Percentiles rank a stretch among this genome's conserved stretches.
These are phyloP conservation scores for Rhododendron ovatum DNA, from an alignment of 148 eudicot species.

Conservation along the genomic window DNA sequence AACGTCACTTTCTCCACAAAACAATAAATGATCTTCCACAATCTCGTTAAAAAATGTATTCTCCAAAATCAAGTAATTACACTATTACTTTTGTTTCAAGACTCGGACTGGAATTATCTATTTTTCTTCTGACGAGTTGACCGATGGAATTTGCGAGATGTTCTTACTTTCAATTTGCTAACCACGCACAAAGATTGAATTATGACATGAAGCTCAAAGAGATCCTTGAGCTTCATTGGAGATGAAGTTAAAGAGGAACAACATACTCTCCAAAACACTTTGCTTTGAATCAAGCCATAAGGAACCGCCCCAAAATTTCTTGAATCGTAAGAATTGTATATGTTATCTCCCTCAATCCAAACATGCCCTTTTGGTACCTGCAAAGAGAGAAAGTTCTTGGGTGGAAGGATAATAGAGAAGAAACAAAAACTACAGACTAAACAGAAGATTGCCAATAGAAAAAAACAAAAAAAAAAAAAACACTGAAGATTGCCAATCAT, in stretches of 20 bases:
- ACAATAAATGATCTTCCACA: background rate
- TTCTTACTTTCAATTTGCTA: background rate
- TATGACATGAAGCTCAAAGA: background rate
- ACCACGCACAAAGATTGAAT: background rate
- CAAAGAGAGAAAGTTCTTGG: background rate
- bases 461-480: too few relatives aligned
- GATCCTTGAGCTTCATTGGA: background rate
- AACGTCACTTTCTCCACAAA: background rate
- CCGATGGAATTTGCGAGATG: background rate
- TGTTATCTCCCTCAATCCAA: constrained; percentile 87
- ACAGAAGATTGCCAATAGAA: background rate
- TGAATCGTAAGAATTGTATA: constrained; percentile 56
- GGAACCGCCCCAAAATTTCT: constrained; percentile 76
- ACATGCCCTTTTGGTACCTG: constrained; percentile 86
- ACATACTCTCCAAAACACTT: constrained; percentile 65
- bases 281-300: constrained; percentile 50
- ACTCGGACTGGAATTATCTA: background rate
- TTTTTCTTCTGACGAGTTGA: background rate
- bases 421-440: background rate
- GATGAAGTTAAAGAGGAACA: background rate
- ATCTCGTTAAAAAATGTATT: background rate
- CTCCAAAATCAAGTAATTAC: background rate
- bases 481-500: background rate
- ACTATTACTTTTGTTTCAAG: background rate
- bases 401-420: background rate